Base-by-base conservation (phyloP, 1,139 yeast species). In the Magnusiomyces clavatus region DNA sequence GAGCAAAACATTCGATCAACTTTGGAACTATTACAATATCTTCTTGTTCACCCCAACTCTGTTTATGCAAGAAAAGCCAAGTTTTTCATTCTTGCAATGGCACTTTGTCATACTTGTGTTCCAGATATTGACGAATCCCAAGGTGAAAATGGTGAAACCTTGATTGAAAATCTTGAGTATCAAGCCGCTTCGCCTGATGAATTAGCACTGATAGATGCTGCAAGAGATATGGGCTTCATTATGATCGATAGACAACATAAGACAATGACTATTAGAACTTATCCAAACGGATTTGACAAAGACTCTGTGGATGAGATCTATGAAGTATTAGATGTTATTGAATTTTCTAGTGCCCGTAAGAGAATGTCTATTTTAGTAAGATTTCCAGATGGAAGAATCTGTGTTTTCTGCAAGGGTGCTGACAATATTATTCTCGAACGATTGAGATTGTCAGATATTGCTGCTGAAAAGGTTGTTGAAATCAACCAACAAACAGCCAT, bases 101-200 rank as follows among this genome's bases (percentile, higher is more conserved):
- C 98, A 0, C 71, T 92, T 50, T 92, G 98, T 63, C 96, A 90
- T 62, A 78, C 94, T 0, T 92, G 97, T 65, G 71, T 88, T 46
- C 97, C 98, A 1, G 82, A 82, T 59, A 59, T 66, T 4, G 71
- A 65, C 4, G 59, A 55, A 46, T 55, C 55, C n/a, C 59, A 54
- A 38, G 58, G 54, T 19, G 61, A 49, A 10, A 58, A 67, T 16
- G 70, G 68, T 1, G 70, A 66, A 3, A 72, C 68, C 11, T 83
- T 77, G 48, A 78, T 72, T 24, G 71, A 72, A 37, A 51, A 54
- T 29, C 77, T 89, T 19, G 80, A 78, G 47, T 94, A 90, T 61
- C 97, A 89, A 64, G 88, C 97, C 0, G 82, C 97, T 0, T 90
- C 97, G 0, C 98, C 98, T 0, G 98, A 92, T 70, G 99, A 92